Conservation (phyloP, 139 green algal species). For the Auxenochlorella pyrenoidosa region DNA sequence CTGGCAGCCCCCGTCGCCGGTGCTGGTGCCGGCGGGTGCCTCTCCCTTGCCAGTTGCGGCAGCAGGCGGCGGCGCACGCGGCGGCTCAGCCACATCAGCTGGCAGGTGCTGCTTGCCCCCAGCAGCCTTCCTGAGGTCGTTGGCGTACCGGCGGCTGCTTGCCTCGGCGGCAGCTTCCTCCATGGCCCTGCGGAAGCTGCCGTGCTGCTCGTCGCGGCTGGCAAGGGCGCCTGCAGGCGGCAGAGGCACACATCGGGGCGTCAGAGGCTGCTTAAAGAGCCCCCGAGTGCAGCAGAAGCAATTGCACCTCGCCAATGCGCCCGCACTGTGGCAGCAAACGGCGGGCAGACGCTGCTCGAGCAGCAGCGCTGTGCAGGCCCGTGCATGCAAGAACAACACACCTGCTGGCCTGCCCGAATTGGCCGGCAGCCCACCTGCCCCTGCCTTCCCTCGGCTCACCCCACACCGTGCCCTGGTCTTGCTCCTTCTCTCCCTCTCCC, state of each 20-base stretch:
- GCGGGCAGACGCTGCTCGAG: neutral
- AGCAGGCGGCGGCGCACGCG: neutral
- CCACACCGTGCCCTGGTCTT: neutral
- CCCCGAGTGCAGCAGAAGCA: neutral
- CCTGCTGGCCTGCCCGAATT: neutral
- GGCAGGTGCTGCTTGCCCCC: neutral
- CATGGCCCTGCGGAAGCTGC: neutral
- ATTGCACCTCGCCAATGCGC: neutral
- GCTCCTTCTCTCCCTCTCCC: neutral
- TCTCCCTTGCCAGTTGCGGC: neutral
- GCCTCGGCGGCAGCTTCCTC: neutral
- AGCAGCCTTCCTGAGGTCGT: neutral
- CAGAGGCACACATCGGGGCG: neutral
- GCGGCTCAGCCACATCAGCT: neutral
- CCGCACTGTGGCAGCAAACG: neutral
- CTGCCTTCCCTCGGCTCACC: neutral
- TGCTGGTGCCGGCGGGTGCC: no score
- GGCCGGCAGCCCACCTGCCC: no score
- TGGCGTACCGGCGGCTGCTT: neutral
- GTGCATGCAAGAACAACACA: no score
- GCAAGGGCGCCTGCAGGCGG: neutral
- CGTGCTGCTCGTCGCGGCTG: neutral
- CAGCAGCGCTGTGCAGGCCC: no score
- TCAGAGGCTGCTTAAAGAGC: no score
- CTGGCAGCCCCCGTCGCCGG: neutral